phyloP scores from a whole-genome alignment of 768 basidiomycete genomes.

The Leccinum subtestaceum region DNA sequence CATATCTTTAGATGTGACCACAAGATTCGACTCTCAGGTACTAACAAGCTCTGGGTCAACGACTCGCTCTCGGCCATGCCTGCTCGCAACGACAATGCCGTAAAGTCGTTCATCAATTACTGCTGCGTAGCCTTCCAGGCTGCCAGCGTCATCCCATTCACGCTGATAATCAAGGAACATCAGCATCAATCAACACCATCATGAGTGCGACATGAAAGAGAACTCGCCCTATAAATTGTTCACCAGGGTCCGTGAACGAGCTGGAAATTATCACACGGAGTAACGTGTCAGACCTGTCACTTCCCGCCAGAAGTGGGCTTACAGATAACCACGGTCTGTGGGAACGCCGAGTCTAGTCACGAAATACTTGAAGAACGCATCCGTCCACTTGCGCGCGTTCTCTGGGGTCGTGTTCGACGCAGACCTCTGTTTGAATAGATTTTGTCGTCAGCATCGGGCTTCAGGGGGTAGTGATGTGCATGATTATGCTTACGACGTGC shows the following conservation, averaged over 20 bases:
- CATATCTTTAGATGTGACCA: background rate
- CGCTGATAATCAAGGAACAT: background rate
- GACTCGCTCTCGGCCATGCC: background rate
- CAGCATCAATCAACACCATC: background rate
- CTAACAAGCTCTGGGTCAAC: background rate
- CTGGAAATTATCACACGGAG: background rate
- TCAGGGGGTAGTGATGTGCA: background rate
- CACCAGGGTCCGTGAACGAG: slow-evolving; percentile 5
- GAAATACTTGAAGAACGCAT: slow-evolving; percentile 51
- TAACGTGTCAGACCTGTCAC: background rate
- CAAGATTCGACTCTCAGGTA: background rate
- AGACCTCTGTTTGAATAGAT: slow-evolving; percentile 40
- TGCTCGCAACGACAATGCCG: background rate
- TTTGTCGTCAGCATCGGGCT: background rate
- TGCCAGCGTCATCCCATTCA: slow-evolving; percentile 1
- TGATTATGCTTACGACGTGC: background rate
- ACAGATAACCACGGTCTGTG: slow-evolving; percentile 60
- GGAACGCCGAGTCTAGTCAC: slow-evolving; percentile 46
- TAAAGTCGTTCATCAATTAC: background rate
- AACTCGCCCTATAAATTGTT: slow-evolving; percentile 4
- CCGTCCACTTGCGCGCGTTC: slow-evolving; percentile 51
- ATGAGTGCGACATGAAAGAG: background rate
- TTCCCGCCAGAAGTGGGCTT: background rate
- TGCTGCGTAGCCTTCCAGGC: background rate
- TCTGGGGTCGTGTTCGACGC: slow-evolving; percentile 51